A percentile compares a stretch with the other conserved stretches of the same genome.
These are phyloP conservation scores for Emmonsia crescens DNA, from an alignment of 2,329 filamentous ascomycete genomes.

Conservation along the genomic window DNA sequence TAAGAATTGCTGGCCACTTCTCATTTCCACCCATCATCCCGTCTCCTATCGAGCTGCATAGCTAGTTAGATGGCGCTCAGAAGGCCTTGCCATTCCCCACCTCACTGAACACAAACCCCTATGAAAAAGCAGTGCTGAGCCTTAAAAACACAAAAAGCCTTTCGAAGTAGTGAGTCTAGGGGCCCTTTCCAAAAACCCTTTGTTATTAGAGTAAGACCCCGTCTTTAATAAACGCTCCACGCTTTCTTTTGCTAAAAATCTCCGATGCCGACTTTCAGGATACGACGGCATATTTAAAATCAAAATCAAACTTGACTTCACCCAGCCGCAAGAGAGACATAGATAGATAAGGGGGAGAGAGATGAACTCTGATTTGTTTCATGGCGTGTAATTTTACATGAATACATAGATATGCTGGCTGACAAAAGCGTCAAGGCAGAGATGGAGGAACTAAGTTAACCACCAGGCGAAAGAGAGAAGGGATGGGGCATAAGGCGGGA, in stretches of 20 bases:
- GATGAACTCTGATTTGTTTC: background rate
- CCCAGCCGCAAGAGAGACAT: conserved; percentile 16
- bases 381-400: conserved; percentile 2
- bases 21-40: too few species aligned
- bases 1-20: too few species aligned
- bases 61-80: too few species aligned
- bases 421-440: background rate
- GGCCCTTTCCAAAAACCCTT: too few species aligned
- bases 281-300: background rate
- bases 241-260: background rate
- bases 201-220: background rate
- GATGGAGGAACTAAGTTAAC: conserved; percentile 12
- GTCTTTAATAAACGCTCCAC: background rate
- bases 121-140: too few species aligned
- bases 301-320: background rate
- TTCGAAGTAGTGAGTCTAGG: too few species aligned
- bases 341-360: conserved; percentile 8
- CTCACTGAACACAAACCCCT: too few species aligned
- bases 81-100: too few species aligned
- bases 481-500: background rate
- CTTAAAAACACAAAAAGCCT: too few species aligned
- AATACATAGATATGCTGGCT: background rate
- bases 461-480: background rate
- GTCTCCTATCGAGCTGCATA: too few species aligned
- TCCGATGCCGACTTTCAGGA: background rate